phyloP scores from a whole-genome alignment of 2,329 filamentous ascomycete genomes.

The Scytalidium lignicola region DNA sequence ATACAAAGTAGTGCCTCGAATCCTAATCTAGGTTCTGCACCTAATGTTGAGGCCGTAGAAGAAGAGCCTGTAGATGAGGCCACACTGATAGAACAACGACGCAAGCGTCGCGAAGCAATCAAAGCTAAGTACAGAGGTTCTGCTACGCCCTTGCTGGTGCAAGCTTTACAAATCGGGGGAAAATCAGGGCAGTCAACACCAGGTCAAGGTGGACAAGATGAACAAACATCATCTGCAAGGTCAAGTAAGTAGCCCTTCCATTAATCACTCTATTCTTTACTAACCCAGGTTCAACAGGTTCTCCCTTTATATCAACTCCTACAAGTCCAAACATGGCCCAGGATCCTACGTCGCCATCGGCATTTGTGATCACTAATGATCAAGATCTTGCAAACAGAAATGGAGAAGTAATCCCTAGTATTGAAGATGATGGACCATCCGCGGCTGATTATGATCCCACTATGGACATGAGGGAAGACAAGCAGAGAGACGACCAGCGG shows the following conservation, averaged over 20 bases:
- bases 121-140: conserved; percentile 73
- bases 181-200: conserved; percentile 26
- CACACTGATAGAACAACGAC: conserved; percentile 77
- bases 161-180: conserved; percentile 40
- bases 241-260: conserved; percentile 30
- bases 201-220: conserved; percentile 15
- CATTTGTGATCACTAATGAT: conserved; percentile 61
- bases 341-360: conserved; percentile 30
- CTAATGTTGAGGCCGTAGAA: conserved; percentile 38
- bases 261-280: background rate
- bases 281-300: conserved; percentile 17
- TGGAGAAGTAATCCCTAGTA: conserved; percentile 30
- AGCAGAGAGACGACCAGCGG: conserved; percentile 62
- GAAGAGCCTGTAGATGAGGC: conserved; percentile 70
- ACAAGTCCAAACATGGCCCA: conserved; percentile 21
- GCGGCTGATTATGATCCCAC: conserved; percentile 91
- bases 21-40: conserved; percentile 7
- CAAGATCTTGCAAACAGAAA: conserved; percentile 61
- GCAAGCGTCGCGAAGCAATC: conserved; percentile 78
- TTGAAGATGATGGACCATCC: conserved; percentile 70
- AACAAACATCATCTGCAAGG: conserved; percentile 16
- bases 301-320: conserved; percentile 30
- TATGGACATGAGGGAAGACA: conserved; percentile 81
- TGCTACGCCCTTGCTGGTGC: conserved; percentile 67
- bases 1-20: background rate